Conservation (phyloP, 1,139 yeast genomes). For the Wickerhamomyces sp. region DNA sequence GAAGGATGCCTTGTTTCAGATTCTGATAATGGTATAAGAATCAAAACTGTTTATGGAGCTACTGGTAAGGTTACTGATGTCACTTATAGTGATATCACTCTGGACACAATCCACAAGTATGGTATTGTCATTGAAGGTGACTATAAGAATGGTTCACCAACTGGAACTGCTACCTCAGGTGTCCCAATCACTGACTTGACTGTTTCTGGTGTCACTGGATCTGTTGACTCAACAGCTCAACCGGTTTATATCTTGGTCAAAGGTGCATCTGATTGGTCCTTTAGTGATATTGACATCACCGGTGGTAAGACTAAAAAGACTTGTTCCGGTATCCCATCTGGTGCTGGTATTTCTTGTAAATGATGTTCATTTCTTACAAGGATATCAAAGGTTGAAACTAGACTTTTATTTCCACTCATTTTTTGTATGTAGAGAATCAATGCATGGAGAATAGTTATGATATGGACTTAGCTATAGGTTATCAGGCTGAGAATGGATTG, state of each 20-base stretch:
- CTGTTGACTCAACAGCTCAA: conserved; percentile 7
- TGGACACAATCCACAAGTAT: conserved; percentile 8
- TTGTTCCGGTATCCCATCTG: conserved; percentile 14
- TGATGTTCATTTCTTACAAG: neutral
- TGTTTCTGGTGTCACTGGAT: conserved; percentile 9
- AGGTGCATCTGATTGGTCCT: conserved; percentile 13
- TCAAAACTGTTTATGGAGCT: conserved; percentile 14
- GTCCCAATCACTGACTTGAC: conserved; percentile 15
- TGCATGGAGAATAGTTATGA: no score
- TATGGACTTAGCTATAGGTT: no score
- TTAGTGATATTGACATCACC: conserved; percentile 6
- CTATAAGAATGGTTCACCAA: conserved; percentile 11
- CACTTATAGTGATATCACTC: conserved; percentile 8
- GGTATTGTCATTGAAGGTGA: conserved; percentile 18
- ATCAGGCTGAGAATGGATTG: no score
- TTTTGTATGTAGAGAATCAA: no score
- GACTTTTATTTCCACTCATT: no score
- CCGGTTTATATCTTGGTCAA: conserved; percentile 4
- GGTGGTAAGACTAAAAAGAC: conserved; percentile 8
- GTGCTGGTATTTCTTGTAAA: conserved; percentile 4
- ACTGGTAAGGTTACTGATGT: conserved; percentile 13
- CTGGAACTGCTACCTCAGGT: conserved; percentile 15
- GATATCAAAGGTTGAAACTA: neutral
- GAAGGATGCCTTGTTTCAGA: conserved; percentile 7
- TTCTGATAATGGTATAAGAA: conserved; percentile 15